Conservation (phyloP, 108 stramenopile species). For the Hondaea fermentalgiana region DNA sequence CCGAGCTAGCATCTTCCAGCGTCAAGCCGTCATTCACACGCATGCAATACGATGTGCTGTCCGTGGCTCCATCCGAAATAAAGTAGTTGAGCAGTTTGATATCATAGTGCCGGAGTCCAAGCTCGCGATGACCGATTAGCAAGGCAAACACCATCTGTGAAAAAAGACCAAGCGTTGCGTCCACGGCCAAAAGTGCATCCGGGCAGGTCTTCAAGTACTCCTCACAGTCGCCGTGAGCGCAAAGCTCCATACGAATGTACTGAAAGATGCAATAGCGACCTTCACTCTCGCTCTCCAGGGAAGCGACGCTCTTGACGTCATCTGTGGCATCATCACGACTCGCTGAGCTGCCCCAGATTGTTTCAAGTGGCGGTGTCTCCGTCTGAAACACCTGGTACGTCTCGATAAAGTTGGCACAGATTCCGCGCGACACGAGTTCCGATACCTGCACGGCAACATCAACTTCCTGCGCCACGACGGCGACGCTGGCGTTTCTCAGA, state of each 20-base stretch:
- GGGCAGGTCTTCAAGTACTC: slow-evolving; percentile 62
- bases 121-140: slow-evolving; percentile 65
- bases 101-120: slow-evolving; percentile 89
- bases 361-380: slow-evolving; percentile 50
- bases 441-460: slow-evolving; percentile 69
- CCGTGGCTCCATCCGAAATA: slow-evolving; percentile 30
- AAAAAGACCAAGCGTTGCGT: slow-evolving; percentile 37
- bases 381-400: slow-evolving; percentile 68
- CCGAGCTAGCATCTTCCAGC: not conserved
- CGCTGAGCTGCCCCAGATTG: slow-evolving; percentile 53
- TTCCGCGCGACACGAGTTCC: slow-evolving; percentile 64
- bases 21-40: no score
- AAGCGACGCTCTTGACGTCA: not conserved
- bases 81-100: slow-evolving; percentile 96
- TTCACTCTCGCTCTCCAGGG: not conserved
- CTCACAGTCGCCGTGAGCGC: slow-evolving; percentile 81
- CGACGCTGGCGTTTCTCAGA: slow-evolving; percentile 49
- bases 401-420: slow-evolving; percentile 83
- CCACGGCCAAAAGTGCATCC: not conserved
- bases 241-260: slow-evolving; percentile 96
- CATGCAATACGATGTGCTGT: not conserved
- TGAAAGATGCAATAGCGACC: slow-evolving; percentile 42
- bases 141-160: slow-evolving; percentile 91
- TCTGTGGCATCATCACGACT: not conserved
- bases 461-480: slow-evolving; percentile 71